Conservation (phyloP, 2,329 filamentous ascomycete species). For the Hymenotorrendiella dingleyae region DNA sequence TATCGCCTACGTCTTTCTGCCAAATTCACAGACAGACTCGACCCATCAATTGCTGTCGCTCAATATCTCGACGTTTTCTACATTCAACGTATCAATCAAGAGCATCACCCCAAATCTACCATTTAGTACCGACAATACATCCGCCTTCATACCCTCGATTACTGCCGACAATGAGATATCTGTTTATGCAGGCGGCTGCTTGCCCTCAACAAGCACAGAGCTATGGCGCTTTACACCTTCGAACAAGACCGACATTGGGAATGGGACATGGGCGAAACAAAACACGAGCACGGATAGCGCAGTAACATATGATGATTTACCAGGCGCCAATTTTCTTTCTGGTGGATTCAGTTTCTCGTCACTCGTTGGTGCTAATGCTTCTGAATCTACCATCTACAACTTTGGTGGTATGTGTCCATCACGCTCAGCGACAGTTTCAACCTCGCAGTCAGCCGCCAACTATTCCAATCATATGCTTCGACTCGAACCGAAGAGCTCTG, state of each 20-base stretch:
- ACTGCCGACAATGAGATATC: conserved; percentile 63
- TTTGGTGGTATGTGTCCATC: conserved; percentile 89
- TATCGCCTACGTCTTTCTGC: conserved; percentile 63
- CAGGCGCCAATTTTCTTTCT: conserved; percentile 51
- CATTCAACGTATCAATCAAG: conserved; percentile 39
- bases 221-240: conserved; percentile 64
- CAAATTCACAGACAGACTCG: conserved; percentile 31
- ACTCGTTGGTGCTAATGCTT: conserved; percentile 24
- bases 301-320: conserved; percentile 30
- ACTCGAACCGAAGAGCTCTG: conserved; percentile 46
- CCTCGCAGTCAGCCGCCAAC: conserved; percentile 62
- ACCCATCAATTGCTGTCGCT: conserved; percentile 52
- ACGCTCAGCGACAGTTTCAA: conserved; percentile 35
- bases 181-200: conserved; percentile 70
- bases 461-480: conserved; percentile 79
- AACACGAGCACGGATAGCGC: conserved; percentile 31
- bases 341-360: conserved; percentile 34
- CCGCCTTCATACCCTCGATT: conserved; percentile 62
- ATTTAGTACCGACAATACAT: conserved; percentile 51
- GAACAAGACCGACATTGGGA: conserved; percentile 35
- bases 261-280: conserved; percentile 50
- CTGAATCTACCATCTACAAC: conserved; percentile 30
- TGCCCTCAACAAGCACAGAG: conserved; percentile 42
- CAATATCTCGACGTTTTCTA: conserved; percentile 55
- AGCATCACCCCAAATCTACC: conserved; percentile 53